Evolutionary conservation across 345 rosid species (phyloP).

Genomic region (Citrus mangshanensis): DNA sequence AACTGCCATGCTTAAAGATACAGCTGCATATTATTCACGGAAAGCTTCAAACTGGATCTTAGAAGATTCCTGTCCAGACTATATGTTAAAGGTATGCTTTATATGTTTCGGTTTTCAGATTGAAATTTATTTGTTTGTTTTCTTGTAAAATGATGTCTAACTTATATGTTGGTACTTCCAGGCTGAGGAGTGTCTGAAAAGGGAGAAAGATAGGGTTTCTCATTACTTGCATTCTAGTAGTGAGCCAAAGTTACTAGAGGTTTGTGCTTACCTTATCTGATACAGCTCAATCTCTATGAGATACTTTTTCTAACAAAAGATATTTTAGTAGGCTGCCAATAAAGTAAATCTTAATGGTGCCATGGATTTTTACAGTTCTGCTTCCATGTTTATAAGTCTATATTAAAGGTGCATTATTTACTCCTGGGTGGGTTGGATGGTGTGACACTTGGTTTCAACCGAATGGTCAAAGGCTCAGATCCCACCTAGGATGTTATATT

Average conservation of each 20-base stretch:
- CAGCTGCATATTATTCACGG: constrained; percentile 54
- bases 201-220: constrained; percentile 56
- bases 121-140: not conserved
- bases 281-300: not conserved
- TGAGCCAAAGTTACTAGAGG: constrained; percentile 59
- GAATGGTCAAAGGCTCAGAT: not conserved
- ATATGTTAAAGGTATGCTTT: constrained; percentile 46
- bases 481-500: not conserved
- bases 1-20: constrained; percentile 43
- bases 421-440: not conserved
- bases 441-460: not conserved
- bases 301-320: not conserved
- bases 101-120: constrained; percentile 6
- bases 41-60: constrained; percentile 69
- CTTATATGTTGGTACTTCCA: constrained; percentile 13
- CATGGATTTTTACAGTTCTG: not conserved
- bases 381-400: not conserved
- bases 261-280: constrained; percentile 16
- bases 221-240: constrained; percentile 51
- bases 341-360: not conserved
- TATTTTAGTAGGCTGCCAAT: not conserved
- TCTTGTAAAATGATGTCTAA: constrained; percentile 4
- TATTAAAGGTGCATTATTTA: not conserved
- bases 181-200: constrained; percentile 59
- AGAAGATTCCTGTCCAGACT: constrained; percentile 57